Base-by-base conservation (phyloP, 441 rosid genomes). In the Eruca vesicaria region DNA sequence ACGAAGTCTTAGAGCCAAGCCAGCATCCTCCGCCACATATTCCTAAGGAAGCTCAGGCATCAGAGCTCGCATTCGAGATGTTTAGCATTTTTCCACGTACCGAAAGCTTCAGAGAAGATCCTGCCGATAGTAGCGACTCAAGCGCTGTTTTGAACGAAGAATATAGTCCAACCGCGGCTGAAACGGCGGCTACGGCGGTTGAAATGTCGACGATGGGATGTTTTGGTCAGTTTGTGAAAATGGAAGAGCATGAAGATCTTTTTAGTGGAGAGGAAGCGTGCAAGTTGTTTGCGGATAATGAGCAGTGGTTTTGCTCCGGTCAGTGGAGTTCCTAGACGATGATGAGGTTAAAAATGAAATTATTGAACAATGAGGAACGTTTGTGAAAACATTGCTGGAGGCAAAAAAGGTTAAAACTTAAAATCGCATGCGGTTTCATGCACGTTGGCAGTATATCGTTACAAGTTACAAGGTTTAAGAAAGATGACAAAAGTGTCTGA, bases 141-240 rank as follows among this genome's bases (percentile, higher is more conserved):
- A 92, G 97, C 57, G 97, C 97, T 11, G 83, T 92, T 65, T 76
- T 92, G 63, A 92, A 88, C 71, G 96, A 88, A 18, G 94, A 90
- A 16, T 73, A 81, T 72, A 75, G 77, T 73, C 83, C 86, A 1
- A 70, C 52, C 19, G 43, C 87, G 21, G 93, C 83, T 16, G 84
- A 83, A 66, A 81, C 90, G 9, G 88, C 88, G 9, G 95, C 81
- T 50, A 36, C 75, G 21, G 43, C 80, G 10, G 55, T 64, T 7
- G 68, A 77, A 19, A 59, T 76, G 62, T 56, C 69, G 23, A 77
- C 19, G 21, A 50, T 78, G 29, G 74, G 50, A 8, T 78, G 75
- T 63, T 68, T 78, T 15, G 55, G 78, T 4, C 74, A 69, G 2
- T 73, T 57, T n/a, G 78, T 78, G 68, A 78, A 78, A 18, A 78